Evolutionary conservation across 2,329 filamentous ascomycete genomes (phyloP).

Genomic region (Hymenoscyphus fructigenus): DNA sequence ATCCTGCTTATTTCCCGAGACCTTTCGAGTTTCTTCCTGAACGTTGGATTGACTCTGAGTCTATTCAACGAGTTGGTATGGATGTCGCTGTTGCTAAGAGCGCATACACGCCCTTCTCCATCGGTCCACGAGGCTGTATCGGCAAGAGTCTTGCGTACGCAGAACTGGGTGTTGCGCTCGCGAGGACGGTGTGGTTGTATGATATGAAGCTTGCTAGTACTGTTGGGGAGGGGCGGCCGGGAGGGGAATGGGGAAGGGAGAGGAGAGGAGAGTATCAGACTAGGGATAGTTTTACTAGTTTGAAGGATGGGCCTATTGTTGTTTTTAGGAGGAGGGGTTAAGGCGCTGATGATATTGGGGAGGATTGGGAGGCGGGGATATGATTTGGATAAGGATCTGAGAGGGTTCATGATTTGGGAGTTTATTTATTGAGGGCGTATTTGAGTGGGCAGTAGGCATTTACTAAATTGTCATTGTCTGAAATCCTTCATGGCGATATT

Average conservation of each 20-base stretch:
- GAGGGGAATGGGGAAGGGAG: neutral
- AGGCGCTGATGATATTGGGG: neutral
- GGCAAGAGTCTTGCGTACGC: conserved; percentile 30
- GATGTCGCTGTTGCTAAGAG: conserved; percentile 14
- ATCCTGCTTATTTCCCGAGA: conserved; percentile 43
- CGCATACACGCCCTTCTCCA: conserved; percentile 31
- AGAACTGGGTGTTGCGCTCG: conserved; percentile 28
- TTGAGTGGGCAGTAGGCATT: no score
- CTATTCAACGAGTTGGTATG: neutral
- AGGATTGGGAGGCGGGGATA: neutral
- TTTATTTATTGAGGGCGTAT: no score
- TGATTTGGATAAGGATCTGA: neutral
- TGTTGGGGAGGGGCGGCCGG: conserved; percentile 53
- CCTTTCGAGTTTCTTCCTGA: conserved; percentile 45
- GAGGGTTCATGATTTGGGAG: no score
- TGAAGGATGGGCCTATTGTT: neutral
- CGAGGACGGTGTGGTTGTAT: conserved; percentile 26
- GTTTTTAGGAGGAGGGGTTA: neutral
- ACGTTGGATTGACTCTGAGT: conserved; percentile 41
- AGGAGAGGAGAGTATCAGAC: conserved; percentile 2
- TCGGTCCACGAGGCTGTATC: conserved; percentile 32
- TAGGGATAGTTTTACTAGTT: conserved; percentile 3
- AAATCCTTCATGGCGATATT: no score
- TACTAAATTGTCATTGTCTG: no score
- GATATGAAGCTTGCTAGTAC: conserved; percentile 36